Conservation (phyloP, 352 stramenopile species). For the Blastocystis sp. region DNA sequence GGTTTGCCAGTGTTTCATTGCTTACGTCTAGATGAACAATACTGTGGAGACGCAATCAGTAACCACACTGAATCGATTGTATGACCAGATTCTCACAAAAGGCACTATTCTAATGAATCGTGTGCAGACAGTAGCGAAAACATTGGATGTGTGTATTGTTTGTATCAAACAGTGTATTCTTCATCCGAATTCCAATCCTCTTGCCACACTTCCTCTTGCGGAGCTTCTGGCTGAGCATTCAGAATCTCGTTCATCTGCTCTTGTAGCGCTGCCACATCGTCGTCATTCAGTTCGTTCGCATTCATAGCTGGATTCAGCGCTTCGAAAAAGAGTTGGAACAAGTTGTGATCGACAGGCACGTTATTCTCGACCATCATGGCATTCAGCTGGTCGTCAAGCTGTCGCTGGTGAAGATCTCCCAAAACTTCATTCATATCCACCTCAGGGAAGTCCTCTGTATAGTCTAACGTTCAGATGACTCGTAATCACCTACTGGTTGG, state of each 20-base stretch:
- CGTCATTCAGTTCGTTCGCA: constrained; percentile 5
- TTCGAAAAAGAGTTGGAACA: constrained; percentile 26
- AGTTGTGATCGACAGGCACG: constrained; percentile 19
- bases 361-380: constrained; percentile 12
- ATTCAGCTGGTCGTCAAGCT: constrained; percentile 9
- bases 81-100: constrained; percentile 30
- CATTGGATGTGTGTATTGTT: constrained; percentile 2
- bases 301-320: constrained; percentile 44
- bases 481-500: background rate
- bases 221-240: background rate
- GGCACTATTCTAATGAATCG: constrained; percentile 30
- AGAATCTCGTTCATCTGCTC: constrained; percentile 36
- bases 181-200: constrained; percentile 52
- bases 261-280: constrained; percentile 39
- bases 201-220: background rate
- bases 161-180: background rate
- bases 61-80: constrained; percentile 1
- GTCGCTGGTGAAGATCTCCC: background rate
- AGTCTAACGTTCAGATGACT: background rate
- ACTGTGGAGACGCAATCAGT: constrained; percentile 21
- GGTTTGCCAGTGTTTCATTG: background rate
- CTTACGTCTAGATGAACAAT: constrained; percentile 1
- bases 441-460: background rate
- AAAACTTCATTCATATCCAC: background rate
- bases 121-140: constrained; percentile 23